These are phyloP conservation scores for Elsinoe necatrix DNA, from an alignment of 2,329 filamentous ascomycete species.

Conservation along the genomic window DNA sequence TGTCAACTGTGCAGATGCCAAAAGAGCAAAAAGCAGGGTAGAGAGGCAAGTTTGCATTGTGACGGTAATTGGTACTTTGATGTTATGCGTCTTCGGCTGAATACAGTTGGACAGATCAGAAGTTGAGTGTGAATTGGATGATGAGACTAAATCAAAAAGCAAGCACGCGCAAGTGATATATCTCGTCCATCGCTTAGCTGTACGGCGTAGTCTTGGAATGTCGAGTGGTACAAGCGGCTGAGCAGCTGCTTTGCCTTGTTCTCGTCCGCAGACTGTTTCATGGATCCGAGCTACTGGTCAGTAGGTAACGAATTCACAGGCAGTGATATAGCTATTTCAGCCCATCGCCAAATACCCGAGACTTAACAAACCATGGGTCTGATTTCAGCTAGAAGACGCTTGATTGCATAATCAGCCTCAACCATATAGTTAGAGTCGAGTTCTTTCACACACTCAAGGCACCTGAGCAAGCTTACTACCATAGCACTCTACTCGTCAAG, in stretches of 20 bases:
- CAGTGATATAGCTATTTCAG: not conserved
- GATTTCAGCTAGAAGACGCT: too few species aligned
- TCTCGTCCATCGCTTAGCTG: not conserved
- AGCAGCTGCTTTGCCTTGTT: not conserved
- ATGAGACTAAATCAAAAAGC: not conserved
- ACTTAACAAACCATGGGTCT: too few species aligned
- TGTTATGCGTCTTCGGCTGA: not conserved
- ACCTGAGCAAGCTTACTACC: too few species aligned
- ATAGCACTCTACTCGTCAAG: too few species aligned
- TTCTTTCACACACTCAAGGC: too few species aligned
- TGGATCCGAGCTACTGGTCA: not conserved
- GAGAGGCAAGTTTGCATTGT: not conserved
- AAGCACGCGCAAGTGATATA: not conserved
- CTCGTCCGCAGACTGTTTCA: not conserved
- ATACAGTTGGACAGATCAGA: not conserved
- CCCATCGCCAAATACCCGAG: not conserved
- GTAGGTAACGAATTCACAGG: not conserved
- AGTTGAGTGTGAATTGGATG: not conserved
- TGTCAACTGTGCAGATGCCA: not conserved
- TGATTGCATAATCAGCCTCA: too few species aligned
- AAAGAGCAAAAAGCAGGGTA: not conserved
- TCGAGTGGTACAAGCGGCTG: not conserved
- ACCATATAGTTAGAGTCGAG: too few species aligned
- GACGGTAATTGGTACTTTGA: not conserved
- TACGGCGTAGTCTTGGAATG: not conserved